phyloP scores from a whole-genome alignment of 805 yeast species.

The Pichia nakasei region DNA sequence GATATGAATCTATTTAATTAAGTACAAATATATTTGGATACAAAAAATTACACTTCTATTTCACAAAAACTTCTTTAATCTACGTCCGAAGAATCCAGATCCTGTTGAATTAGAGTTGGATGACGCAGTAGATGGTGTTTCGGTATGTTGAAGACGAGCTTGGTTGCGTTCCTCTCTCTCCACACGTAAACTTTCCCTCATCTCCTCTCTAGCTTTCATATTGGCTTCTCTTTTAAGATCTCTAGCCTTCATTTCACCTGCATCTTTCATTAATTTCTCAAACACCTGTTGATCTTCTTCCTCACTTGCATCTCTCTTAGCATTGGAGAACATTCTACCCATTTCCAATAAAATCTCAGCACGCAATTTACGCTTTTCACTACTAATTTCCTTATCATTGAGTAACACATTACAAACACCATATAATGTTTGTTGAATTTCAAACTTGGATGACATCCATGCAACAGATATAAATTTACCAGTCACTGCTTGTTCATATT shows the following conservation, averaged over 20 bases:
- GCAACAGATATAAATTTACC: slow-evolving; percentile 80
- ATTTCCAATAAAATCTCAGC: slow-evolving; percentile 55
- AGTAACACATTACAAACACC: slow-evolving; percentile 61
- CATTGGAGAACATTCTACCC: slow-evolving; percentile 53
- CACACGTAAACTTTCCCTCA: slow-evolving; percentile 5
- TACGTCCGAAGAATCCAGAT: neutral
- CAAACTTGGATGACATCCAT: slow-evolving; percentile 76
- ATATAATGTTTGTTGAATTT: slow-evolving; percentile 63
- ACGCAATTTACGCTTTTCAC: slow-evolving; percentile 41
- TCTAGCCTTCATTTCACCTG: slow-evolving; percentile 22
- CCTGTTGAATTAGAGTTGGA: neutral
- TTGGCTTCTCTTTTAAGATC: slow-evolving; percentile 21
- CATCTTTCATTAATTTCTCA: slow-evolving; percentile 43
- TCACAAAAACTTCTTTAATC: neutral
- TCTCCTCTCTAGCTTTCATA: slow-evolving; percentile 10
- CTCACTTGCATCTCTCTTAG: slow-evolving; percentile 58
- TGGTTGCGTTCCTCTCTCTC: neutral
- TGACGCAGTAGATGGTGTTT: neutral
- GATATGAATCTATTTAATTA: no score
- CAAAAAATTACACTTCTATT: no score
- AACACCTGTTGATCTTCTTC: slow-evolving; percentile 64
- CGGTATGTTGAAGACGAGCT: neutral
- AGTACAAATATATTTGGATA: no score
- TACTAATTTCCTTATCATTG: slow-evolving; percentile 44
- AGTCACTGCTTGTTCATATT: slow-evolving; percentile 63